phyloP scores from a whole-genome alignment of 352 stramenopile genomes.

The Globisporangium carolinianum region DNA sequence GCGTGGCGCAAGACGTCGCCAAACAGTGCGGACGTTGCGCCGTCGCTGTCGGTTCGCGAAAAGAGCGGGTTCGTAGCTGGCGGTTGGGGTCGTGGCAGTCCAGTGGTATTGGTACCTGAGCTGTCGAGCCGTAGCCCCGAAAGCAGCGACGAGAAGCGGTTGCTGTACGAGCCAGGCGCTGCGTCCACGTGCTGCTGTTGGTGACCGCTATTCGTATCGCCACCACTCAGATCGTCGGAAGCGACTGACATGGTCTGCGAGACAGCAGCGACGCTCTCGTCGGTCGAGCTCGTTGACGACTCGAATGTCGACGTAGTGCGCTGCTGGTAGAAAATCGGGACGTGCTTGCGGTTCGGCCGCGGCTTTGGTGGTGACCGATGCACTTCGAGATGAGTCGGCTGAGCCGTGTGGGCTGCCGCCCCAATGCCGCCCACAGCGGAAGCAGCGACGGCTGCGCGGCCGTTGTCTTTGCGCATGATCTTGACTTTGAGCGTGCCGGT shows the following conservation, averaged over 20 bases:
- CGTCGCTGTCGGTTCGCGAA: constrained; percentile 47
- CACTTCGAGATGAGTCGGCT: neutral
- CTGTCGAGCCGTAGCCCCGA: constrained; percentile 24
- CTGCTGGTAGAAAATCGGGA: constrained; percentile 75
- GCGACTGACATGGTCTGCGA: constrained; percentile 30
- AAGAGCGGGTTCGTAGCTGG: constrained; percentile 50
- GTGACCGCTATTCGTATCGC: constrained; percentile 13
- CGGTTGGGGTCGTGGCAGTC: constrained; percentile 12
- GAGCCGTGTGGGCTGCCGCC: too few species aligned
- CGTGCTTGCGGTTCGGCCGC: constrained; percentile 74
- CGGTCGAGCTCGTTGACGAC: constrained; percentile 21
- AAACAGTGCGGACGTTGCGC: constrained; percentile 19
- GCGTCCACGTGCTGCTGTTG: constrained; percentile 2
- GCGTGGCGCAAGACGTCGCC: constrained; percentile 43
- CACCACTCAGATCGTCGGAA: constrained; percentile 9
- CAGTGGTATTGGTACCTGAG: neutral
- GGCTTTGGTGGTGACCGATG: constrained; percentile 57
- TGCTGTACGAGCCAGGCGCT: constrained; percentile 14
- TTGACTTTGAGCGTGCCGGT: constrained; percentile 73
- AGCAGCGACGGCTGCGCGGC: constrained; percentile 2
- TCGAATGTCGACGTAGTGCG: constrained; percentile 10
- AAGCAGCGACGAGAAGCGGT: constrained; percentile 20
- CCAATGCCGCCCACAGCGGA: neutral
- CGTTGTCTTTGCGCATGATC: constrained; percentile 54
- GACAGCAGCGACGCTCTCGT: constrained; percentile 18